phyloP scores from a whole-genome alignment of 2,329 filamentous ascomycete genomes.

The Diaporthe vexans region DNA sequence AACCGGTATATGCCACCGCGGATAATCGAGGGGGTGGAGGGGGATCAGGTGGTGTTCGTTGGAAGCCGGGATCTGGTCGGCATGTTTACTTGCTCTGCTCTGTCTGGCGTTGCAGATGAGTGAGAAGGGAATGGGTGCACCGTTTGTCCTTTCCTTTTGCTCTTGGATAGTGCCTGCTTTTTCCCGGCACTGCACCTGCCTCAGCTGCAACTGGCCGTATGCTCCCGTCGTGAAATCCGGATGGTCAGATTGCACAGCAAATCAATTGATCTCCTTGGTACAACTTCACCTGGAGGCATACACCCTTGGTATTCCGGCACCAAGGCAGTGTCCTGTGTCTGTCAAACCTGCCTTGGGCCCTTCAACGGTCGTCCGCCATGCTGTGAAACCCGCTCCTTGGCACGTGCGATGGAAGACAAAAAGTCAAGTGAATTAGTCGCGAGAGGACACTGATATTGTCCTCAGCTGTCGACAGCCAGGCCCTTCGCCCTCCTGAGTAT shows the following conservation, averaged over 20 bases:
- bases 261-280: neutral
- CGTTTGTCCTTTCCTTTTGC: constrained; percentile 33
- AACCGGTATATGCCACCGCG: constrained; percentile 22
- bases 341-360: constrained; percentile 20
- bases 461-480: constrained; percentile 7
- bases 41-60: constrained; percentile 9
- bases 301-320: constrained; percentile 23
- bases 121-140: neutral
- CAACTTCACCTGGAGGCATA: constrained; percentile 22
- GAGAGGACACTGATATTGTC: constrained; percentile 13
- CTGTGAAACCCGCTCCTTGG: constrained; percentile 33
- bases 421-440: constrained; percentile 33
- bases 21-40: constrained; percentile 12
- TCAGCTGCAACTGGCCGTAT: neutral
- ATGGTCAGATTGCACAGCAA: constrained; percentile 3
- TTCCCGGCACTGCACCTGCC: constrained; percentile 20
- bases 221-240: neutral
- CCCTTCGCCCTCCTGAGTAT: constrained; percentile 16
- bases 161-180: neutral
- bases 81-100: constrained; percentile 26
- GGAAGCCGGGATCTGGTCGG: neutral
- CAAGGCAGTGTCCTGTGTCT: constrained; percentile 4
- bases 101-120: neutral
- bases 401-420: constrained; percentile 22
- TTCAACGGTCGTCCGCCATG: constrained; percentile 21